phyloP scores from a whole-genome alignment of 148 eudicot species.

The Rhododendron williamsianum region DNA sequence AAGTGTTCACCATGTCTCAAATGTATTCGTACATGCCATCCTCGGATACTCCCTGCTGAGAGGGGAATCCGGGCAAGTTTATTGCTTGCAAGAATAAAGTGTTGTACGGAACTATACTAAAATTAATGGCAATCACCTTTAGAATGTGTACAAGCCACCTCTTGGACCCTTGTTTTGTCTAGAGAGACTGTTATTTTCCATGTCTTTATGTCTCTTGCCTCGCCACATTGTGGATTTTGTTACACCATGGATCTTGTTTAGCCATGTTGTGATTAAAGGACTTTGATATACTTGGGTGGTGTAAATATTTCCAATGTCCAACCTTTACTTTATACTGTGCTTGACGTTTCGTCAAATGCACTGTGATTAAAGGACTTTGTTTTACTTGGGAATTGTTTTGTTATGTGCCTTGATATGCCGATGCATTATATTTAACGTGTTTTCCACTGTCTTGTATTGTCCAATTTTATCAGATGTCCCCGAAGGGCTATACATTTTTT shows the following conservation, averaged over 20 bases:
- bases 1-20: neutral
- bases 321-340: neutral
- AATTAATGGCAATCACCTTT: neutral
- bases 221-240: neutral
- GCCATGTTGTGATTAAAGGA: neutral
- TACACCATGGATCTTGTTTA: neutral
- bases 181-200: neutral
- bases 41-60: neutral
- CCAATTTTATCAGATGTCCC: neutral
- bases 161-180: neutral
- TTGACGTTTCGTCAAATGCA: neutral
- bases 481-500: neutral
- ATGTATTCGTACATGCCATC: neutral
- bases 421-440: neutral
- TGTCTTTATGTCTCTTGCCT: neutral
- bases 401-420: neutral
- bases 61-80: neutral
- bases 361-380: neutral
- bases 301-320: neutral
- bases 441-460: neutral
- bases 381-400: neutral
- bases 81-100: neutral
- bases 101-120: neutral
- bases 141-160: neutral
- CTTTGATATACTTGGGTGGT: neutral